phyloP scores from a whole-genome alignment of 2,329 filamentous ascomycete species.

The Camptophora hylomeconis region DNA sequence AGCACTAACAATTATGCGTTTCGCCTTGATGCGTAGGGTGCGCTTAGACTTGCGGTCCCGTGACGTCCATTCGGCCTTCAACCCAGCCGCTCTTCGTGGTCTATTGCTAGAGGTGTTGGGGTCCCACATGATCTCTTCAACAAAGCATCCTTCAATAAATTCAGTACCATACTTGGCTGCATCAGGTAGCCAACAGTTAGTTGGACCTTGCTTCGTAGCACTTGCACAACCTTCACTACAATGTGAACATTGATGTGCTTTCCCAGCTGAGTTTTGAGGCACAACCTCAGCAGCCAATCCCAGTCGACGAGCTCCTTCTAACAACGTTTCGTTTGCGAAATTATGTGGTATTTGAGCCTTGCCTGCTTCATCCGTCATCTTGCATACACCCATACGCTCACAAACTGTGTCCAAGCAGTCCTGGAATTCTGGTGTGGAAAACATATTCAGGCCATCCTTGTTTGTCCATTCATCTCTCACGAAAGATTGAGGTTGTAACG shows the following conservation, averaged over 20 bases:
- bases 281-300: slow-evolving; percentile 58
- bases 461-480: slow-evolving; percentile 74
- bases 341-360: slow-evolving; percentile 50
- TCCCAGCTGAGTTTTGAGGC: slow-evolving; percentile 66
- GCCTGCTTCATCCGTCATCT: slow-evolving; percentile 35
- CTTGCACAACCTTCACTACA: slow-evolving; percentile 48
- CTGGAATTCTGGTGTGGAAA: slow-evolving; percentile 62
- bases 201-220: slow-evolving; percentile 66
- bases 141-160: slow-evolving; percentile 74
- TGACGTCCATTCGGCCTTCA: slow-evolving; percentile 63
- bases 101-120: slow-evolving; percentile 24
- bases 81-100: slow-evolving; percentile 50
- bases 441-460: slow-evolving; percentile 53
- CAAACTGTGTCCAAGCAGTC: slow-evolving; percentile 68
- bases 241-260: slow-evolving; percentile 61
- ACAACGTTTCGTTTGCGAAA: slow-evolving; percentile 53
- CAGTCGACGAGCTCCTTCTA: slow-evolving; percentile 61
- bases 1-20: slow-evolving; percentile 64
- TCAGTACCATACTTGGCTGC: slow-evolving; percentile 63
- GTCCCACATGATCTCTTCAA: slow-evolving; percentile 58
- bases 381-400: slow-evolving; percentile 56
- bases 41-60: slow-evolving; percentile 49
- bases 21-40: slow-evolving; percentile 60
- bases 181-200: slow-evolving; percentile 64
- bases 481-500: slow-evolving; percentile 55